phyloP scores from a whole-genome alignment of 495 filamentous ascomycete species.

The Neurospora pannonica region DNA sequence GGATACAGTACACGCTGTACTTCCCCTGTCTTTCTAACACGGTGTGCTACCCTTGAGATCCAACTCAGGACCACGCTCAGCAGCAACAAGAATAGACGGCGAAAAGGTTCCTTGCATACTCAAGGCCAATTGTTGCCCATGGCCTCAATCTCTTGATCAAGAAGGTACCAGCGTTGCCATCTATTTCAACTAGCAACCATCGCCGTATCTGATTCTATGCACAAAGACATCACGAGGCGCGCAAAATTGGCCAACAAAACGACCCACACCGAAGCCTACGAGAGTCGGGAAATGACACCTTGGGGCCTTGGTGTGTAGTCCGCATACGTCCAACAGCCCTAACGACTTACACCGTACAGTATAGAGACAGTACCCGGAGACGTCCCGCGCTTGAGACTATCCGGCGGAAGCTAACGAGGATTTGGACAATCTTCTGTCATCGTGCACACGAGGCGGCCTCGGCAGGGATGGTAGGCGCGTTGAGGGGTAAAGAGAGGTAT shows the following conservation, averaged over 20 bases:
- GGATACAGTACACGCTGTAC: not conserved
- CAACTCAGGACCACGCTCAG: not conserved
- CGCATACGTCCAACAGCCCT: not conserved
- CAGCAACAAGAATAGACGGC: not conserved
- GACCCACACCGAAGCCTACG: not conserved
- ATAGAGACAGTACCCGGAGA: not conserved
- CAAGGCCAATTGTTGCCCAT: not conserved
- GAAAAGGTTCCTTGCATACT: not conserved
- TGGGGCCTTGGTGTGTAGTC: not conserved
- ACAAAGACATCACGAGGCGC: constrained; percentile 2
- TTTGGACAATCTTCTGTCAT: not conserved
- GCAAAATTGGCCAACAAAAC: not conserved
- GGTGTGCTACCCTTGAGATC: not conserved
- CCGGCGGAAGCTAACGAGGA: not conserved
- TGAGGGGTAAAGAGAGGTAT: not conserved
- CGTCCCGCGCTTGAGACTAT: not conserved
- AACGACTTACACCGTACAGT: not conserved
- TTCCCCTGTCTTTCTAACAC: not conserved
- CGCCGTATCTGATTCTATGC: not conserved
- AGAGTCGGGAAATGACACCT: not conserved
- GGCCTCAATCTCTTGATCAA: not conserved
- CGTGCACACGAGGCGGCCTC: not conserved
- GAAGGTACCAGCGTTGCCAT: not conserved
- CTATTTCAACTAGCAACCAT: not conserved
- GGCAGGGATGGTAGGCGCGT: not conserved